A percentile compares a stretch with the other conserved stretches of the same genome.
These are phyloP conservation scores for Fusarium pilosicola DNA, from an alignment of 2,329 filamentous ascomycete genomes.

Conservation along the genomic window DNA sequence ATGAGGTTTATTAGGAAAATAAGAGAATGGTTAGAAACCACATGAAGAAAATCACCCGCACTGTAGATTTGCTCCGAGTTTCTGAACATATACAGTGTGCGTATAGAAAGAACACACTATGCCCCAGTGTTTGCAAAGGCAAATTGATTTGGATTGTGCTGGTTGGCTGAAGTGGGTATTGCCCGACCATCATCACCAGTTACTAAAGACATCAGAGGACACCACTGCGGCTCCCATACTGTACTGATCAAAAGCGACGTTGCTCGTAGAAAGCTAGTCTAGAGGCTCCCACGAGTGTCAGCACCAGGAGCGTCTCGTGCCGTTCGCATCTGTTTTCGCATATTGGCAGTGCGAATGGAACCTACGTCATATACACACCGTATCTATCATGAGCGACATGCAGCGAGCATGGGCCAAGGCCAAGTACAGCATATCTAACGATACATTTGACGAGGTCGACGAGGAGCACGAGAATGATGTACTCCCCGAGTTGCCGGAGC, in stretches of 20 bases:
- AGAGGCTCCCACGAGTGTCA: slow-evolving; percentile 8
- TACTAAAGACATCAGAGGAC: slow-evolving; percentile 15
- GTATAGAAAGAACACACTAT: neutral
- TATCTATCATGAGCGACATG: slow-evolving; percentile 76
- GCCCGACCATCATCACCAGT: slow-evolving; percentile 32
- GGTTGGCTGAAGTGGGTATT: slow-evolving; percentile 25
- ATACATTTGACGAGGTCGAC: slow-evolving; percentile 62
- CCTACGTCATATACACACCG: slow-evolving; percentile 27
- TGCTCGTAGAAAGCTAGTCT: neutral
- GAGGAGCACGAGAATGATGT: slow-evolving; percentile 62
- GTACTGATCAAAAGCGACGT: slow-evolving; percentile 11
- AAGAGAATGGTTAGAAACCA: neutral
- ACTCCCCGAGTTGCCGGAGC: slow-evolving; percentile 57
- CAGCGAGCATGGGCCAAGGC: slow-evolving; percentile 82
- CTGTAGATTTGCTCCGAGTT: neutral
- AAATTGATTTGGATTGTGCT: slow-evolving; percentile 15
- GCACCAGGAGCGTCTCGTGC: slow-evolving; percentile 5
- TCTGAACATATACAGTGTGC: neutral
- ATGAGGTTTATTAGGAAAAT: neutral
- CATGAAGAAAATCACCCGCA: neutral
- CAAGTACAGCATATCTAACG: slow-evolving; percentile 69
- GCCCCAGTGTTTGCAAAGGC: slow-evolving; percentile 26
- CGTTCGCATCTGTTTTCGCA: neutral
- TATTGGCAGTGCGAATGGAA: slow-evolving; percentile 26
- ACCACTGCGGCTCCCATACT: neutral